Evolutionary conservation across 805 yeast genomes (phyloP), one percentile per base, ranked within the genome.

Genomic region (Wickerhamomyces bovis): DNA sequence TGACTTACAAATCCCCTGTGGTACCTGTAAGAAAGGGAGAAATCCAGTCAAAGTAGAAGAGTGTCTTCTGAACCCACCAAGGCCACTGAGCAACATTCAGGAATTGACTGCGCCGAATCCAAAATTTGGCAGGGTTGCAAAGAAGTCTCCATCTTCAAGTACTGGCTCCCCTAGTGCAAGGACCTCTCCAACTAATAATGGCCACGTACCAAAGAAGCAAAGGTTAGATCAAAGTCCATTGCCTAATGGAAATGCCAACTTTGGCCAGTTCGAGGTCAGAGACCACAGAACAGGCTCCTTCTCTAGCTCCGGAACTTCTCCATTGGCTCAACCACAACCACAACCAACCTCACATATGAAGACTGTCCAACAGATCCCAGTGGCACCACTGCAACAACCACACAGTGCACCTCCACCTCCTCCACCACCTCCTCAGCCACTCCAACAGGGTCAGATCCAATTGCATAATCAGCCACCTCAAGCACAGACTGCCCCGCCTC

Each of bases 1-100:
- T 42, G 62, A 60, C 41, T 41, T 60, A 4, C 55, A 54, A 36
- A 46, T 60, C 12, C 63, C 63, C 6, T 60, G 63, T 47, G 53
- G 59, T 6, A 57, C 61, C 2, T 60, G 63, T 33, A 49, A 52
- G 25, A 50, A 57, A 21, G 63, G 62, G 2, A 46, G 59, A 7
- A 54, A 53, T 38, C 31, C n/a, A 13, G 50, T 53, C 11, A 58
- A 50, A 39, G 43, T 57, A 25, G 55, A 54, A 10, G 61, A 60
- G 44, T 59, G 63, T 39, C 16, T 57, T 15, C 56, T 55, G 5
- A 51, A 52, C 36, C 63, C 63, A 1, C 61, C 63, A 2, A 50
- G 35, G n/a, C 63, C 63, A 0, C 39, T 56, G 13, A 46, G 49
- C 41, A 50, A 53, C 31, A 46, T 44, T 10, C 61, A 58, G 36